Evolutionary conservation across 179 eudicot genomes (phyloP).

Genomic region (Pouteria campechiana): DNA sequence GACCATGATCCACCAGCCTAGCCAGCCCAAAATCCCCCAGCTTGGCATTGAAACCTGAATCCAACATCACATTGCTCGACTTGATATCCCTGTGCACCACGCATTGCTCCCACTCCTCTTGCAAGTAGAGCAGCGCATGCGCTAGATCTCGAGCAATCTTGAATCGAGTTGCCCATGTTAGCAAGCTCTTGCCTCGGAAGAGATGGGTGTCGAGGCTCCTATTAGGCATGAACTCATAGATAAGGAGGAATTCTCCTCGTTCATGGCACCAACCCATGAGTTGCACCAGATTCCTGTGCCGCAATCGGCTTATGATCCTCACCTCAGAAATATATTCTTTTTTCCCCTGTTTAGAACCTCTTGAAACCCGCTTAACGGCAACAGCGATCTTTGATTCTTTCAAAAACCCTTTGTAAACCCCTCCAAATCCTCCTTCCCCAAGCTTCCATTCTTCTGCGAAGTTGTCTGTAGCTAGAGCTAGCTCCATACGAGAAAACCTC

Average conservation of each 20-base stretch:
- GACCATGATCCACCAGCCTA: slow-evolving; percentile 3
- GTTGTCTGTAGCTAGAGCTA: slow-evolving; percentile 2
- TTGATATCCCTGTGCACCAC: slow-evolving; percentile 4
- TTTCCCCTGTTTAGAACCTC: slow-evolving; percentile 5
- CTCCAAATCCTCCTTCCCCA: slow-evolving; percentile 4
- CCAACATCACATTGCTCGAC: slow-evolving; percentile 1
- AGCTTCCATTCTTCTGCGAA: slow-evolving; percentile 2
- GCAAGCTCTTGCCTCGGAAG: neutral
- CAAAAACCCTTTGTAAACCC: slow-evolving; percentile 5
- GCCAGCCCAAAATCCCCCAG: slow-evolving; percentile 6
- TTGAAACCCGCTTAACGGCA: slow-evolving; percentile 2
- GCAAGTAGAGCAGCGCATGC: slow-evolving; percentile 2
- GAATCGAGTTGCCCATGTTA: neutral
- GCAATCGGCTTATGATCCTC: slow-evolving; percentile 1
- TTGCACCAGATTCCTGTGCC: slow-evolving; percentile 5
- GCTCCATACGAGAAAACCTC: neutral
- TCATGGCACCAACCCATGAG: slow-evolving; percentile 9
- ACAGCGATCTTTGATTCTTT: neutral
- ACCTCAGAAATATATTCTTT: slow-evolving; percentile 5
- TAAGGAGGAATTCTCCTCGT: slow-evolving; percentile 3
- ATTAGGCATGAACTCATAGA: slow-evolving; percentile 6
- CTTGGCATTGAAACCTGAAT: neutral
- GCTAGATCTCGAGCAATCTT: slow-evolving; percentile 1
- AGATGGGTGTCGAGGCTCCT: slow-evolving; percentile 6
- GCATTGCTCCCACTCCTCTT: slow-evolving; percentile 4